These are phyloP conservation scores for Vitis hybrid DNA, from an alignment of 177 flowering plant species.

Conservation along the genomic window DNA sequence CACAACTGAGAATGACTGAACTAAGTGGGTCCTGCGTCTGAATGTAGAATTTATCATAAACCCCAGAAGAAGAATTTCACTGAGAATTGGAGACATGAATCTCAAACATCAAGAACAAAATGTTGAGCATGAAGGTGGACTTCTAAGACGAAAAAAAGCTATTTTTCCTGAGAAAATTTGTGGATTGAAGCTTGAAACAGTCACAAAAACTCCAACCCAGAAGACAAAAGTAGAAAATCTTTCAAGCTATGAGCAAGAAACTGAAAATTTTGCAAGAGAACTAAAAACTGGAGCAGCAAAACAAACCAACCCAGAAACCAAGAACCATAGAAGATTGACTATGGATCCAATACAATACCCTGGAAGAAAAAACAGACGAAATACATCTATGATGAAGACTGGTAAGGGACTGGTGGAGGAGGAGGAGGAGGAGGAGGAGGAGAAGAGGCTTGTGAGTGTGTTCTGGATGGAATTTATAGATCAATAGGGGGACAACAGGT, in stretches of 20 bases:
- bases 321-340: background rate
- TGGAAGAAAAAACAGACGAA: background rate
- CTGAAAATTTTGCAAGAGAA: too few species aligned
- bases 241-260: too few species aligned
- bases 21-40: constrained; percentile 60
- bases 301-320: too few species aligned
- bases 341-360: background rate
- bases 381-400: background rate
- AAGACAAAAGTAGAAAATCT: background rate
- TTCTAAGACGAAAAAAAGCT: background rate
- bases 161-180: background rate
- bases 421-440: constrained; percentile 10
- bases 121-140: constrained; percentile 33
- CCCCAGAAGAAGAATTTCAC: constrained; percentile 66
- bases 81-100: constrained; percentile 74
- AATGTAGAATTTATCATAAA: constrained; percentile 65
- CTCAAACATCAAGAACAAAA: constrained; percentile 48
- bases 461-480: constrained; percentile 31
- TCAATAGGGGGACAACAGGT: background rate
- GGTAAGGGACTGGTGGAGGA: background rate
- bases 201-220: constrained; percentile 7
- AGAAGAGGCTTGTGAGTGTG: constrained; percentile 18
- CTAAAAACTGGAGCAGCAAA: too few species aligned
- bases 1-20: constrained; percentile 82
- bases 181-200: background rate